These are phyloP conservation scores for Umbilicaria muhlenbergii DNA, from an alignment of 495 filamentous ascomycete genomes.

Conservation along the genomic window DNA sequence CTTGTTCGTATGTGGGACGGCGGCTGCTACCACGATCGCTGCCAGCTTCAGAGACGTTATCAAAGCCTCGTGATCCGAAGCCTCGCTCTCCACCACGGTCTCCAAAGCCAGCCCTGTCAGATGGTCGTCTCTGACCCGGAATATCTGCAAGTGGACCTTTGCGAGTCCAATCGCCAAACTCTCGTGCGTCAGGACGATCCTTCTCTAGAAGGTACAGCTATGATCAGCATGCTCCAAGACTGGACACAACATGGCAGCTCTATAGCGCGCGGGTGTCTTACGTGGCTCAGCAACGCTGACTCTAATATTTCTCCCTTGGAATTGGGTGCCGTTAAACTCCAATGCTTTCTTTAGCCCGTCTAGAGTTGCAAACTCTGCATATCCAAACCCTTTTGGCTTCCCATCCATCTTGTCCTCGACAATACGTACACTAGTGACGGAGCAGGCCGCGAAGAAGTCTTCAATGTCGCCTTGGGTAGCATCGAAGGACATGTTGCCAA, in stretches of 20 bases:
- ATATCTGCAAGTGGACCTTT: constrained; percentile 75
- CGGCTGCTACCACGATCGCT: constrained; percentile 35
- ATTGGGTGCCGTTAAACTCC: constrained; percentile 57
- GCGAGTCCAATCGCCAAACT: constrained; percentile 71
- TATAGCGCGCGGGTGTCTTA: constrained; percentile 36
- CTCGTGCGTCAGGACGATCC: constrained; percentile 48
- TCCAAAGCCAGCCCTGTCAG: constrained; percentile 29
- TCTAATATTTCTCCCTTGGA: constrained; percentile 75
- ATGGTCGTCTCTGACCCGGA: constrained; percentile 29
- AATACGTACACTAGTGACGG: constrained; percentile 78
- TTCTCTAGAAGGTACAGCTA: constrained; percentile 42
- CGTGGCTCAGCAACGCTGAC: constrained; percentile 78
- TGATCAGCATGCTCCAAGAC: background rate
- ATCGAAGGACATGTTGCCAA: constrained; percentile 93
- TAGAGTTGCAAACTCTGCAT: constrained; percentile 80
- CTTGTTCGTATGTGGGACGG: constrained; percentile 35
- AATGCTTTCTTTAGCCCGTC: constrained; percentile 88
- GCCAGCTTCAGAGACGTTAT: constrained; percentile 33
- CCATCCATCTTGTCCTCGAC: constrained; percentile 87
- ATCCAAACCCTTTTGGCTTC: constrained; percentile 93
- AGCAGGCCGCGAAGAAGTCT: constrained; percentile 72
- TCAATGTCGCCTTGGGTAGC: constrained; percentile 64
- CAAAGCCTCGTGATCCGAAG: constrained; percentile 25
- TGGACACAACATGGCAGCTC: constrained; percentile 7
- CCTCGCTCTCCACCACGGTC: background rate